These are phyloP conservation scores for Tricholoma terreum DNA, from an alignment of 768 basidiomycete genomes.

Conservation along the genomic window DNA sequence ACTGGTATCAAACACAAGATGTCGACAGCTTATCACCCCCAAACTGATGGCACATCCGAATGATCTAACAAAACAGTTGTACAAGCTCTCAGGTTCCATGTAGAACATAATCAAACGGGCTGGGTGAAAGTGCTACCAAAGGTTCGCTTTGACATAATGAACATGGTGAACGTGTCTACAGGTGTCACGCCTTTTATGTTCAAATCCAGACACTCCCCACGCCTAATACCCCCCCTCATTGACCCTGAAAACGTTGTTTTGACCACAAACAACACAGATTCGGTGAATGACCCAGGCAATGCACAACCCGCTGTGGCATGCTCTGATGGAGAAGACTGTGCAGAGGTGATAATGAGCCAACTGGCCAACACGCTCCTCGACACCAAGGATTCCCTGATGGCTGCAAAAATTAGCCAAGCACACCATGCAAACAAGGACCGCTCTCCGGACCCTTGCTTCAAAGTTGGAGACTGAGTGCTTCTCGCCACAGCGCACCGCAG, in stretches of 20 bases:
- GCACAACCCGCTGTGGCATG: no score
- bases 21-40: slow-evolving; percentile 32
- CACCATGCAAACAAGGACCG: no score
- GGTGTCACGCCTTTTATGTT: slow-evolving; percentile 10
- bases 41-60: slow-evolving; percentile 4
- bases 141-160: slow-evolving; percentile 20
- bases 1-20: slow-evolving; percentile 25
- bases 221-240: slow-evolving; percentile 19
- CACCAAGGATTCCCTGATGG: slow-evolving; percentile 11
- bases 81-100: slow-evolving; percentile 20
- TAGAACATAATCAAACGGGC: slow-evolving; percentile 20
- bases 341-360: no score
- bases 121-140: slow-evolving; percentile 12
- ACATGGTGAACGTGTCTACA: slow-evolving; percentile 24
- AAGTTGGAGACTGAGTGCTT: slow-evolving; percentile 24
- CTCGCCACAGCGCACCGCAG: slow-evolving; percentile 23
- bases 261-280: no score
- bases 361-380: background rate
- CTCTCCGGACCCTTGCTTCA: background rate
- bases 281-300: no score
- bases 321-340: no score
- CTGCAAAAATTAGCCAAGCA: no score
- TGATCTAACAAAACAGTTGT: slow-evolving; percentile 11
- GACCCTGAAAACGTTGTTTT: slow-evolving; percentile 10
- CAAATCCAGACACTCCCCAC: slow-evolving; percentile 16